Base-by-base conservation (phyloP, 208 protist genomes). In the Trypanosoma congolense region DNA sequence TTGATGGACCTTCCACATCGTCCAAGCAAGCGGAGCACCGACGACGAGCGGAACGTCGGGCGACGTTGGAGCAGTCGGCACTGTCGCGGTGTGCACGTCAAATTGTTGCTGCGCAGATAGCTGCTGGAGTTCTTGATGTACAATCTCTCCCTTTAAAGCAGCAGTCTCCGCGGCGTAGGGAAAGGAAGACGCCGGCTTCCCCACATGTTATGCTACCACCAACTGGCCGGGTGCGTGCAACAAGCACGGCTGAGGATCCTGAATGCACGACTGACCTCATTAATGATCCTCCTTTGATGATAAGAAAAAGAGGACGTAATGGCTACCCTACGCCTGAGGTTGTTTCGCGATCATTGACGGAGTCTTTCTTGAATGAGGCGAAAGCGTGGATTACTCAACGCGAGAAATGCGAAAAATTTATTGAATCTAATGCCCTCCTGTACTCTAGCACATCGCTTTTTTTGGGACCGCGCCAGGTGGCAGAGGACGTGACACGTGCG, bases 391-490 rank as follows among this genome's bases (percentile, higher is more conserved):
- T 90, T 2, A 56, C 72, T 16, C 64, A 80, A 46, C 61, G 66
- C 4, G 44, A 63, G 26, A 54, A 43, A 10, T 62, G 74, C 24
- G 79, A 86, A 58, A 54, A 69, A n/a, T 55, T 61, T 19, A 50
- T 87, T 12, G 28, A 75, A 29, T 33, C 75, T 24, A 93, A 93
- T 64, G 58, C 49, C 5, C 70, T 93, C 44, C 43, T 61, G 12
- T 53, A 78, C 54, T 77, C 72, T 18, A 87, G 71, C 58, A 85
- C 74, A 8, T 84, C 86, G 0, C 75, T 93, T 24, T 93, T 90
- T 51, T 86, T 93, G 82, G 86, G 86, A 0, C 82, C 86, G 18
- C 70, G 86, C 12, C 29, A 26, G 2, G 73, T 66, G 2, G 5
- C 77, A 21, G 65, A 58, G 18, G 56, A 57, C 41, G 51, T 36